Evolutionary conservation across 106 monocot genomes (phyloP).

Genomic region (Dendrobium officinale): DNA sequence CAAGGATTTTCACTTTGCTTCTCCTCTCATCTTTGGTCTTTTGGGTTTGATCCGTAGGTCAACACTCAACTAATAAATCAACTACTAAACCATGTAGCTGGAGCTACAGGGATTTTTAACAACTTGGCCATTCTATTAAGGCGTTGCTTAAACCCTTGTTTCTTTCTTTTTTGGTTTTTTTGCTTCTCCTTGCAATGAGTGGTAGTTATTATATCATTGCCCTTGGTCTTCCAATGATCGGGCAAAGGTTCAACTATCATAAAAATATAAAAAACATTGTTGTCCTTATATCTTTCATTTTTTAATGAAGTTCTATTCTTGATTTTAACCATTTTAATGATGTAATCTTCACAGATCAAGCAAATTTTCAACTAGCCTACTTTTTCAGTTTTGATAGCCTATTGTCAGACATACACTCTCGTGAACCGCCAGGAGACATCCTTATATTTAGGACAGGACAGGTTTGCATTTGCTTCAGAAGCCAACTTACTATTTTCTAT

Average conservation of each 20-base stretch:
- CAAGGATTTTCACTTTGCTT: too few species aligned
- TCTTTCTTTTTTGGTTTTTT: too few species aligned
- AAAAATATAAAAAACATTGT: neutral
- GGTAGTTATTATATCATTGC: too few species aligned
- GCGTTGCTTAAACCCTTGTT: too few species aligned
- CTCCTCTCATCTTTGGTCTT: too few species aligned
- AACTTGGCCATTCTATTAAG: too few species aligned
- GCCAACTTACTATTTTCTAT: neutral
- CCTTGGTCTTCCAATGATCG: neutral
- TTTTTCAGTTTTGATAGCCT: neutral
- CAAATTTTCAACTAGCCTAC: neutral
- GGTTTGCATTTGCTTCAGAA: conserved; percentile 25
- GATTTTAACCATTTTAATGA: neutral
- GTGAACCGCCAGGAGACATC: conserved; percentile 83
- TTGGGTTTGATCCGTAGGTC: too few species aligned
- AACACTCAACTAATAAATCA: too few species aligned
- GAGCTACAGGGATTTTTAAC: too few species aligned
- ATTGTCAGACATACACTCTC: conserved; percentile 71
- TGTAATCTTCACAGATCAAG: neutral
- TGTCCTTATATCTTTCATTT: neutral
- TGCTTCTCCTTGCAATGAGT: too few species aligned
- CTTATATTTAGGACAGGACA: conserved; percentile 97
- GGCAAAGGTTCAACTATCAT: neutral
- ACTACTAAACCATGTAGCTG: too few species aligned
- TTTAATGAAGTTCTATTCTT: neutral